Evolutionary conservation across 2,329 filamentous ascomycete species (phyloP), one percentile per base, ranked within the genome.

Genomic region (Colletotrichum shisoi): DNA sequence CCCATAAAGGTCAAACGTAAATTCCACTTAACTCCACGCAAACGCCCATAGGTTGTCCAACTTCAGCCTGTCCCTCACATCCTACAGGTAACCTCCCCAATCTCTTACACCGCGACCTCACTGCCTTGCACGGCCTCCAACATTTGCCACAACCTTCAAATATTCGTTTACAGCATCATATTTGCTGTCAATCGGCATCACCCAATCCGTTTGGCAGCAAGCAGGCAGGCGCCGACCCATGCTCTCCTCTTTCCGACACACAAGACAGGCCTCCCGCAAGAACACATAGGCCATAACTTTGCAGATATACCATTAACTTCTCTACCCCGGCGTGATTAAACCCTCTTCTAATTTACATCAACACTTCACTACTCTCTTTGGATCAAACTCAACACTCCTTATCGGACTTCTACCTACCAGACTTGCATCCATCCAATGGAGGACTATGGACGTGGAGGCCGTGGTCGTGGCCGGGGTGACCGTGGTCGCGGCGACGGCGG

Each of bases 401-500:
- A n/a, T 45, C 11, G 8, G 7, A 31, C 37, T 44, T 49, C 12
- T 45, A 13, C 11, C 27, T 8, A 27, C 12, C 45, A 12, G 17
- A 39, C 34, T 19, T 9, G 15, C 34, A 49, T 9, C 13, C 11
- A 40, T 21, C 13, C n/a, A 2, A 68, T 69, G 68, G 62, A 57
- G 13, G 66, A 70, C 40, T 58, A 42, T 56, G 59, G 52, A 53
- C 44, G 57, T 45, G 65, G 62, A 17, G 57, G 62, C 11, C 61
- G 44, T n/a, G 61, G 34, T 21, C 63, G 70, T 40, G 71, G 71
- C 40, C 68, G 71, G 24, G 70, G 72, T 12, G 69, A 68, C 9
- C 68, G 67, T n/a, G 63, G 53, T 12, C 52, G 54, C 24, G 52
- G 67, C 4, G 60, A 60, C 39, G 61, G 62, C 3, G 62, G 62